Base-by-base conservation (phyloP, 2,329 filamentous ascomycete species). In the Clonostachys sp. region DNA sequence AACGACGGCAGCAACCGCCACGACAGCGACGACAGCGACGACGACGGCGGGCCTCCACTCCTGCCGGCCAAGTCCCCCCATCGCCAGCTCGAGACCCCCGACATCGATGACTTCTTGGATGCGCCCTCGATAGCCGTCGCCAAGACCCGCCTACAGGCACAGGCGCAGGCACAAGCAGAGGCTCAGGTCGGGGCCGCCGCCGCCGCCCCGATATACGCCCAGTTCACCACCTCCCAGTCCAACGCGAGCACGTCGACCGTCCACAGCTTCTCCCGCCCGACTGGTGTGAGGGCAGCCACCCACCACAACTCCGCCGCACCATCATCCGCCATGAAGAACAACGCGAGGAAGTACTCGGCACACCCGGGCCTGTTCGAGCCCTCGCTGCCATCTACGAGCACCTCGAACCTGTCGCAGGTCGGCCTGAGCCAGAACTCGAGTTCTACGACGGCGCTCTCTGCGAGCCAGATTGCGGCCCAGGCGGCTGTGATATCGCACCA, bases 391-490 rank as follows among this genome's bases (percentile, higher is more conserved):
- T 84, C 81, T 4, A 79, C 78, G 42, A 76, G 68, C 56, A 70
- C 66, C 3, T 80, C 79, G 53, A 83, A 78, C 61, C 68, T 78
- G 46, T 73, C 73, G 24, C 73, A 78, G 39, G 60, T 75, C 50
- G 65, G 68, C 61, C 68, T 76, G 64, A 66, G 70, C 47, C 83
- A 65, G 66, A 68, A 67, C 41, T 62, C 63, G 16, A 56, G 58
- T 13, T 57, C 59, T 40, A 62, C 58, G 41, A 54, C 64, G 12
- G 63, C 72, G 24, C 65, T 81, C 51, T 76, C 77, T 2, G 82
- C 87, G n/a, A 89, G 86, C 64, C 85, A 89, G 63, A 89, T 91
- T 53, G 88, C 88, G 38, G 87, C 87, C 16, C 87, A 91, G 65
- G 83, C 87, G 10, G 88, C 88, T 47, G 83, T 87, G 59, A 83